Base-by-base conservation (phyloP, 225 moss, liverwort and hornwort species). In the Bryum argenteum region DNA sequence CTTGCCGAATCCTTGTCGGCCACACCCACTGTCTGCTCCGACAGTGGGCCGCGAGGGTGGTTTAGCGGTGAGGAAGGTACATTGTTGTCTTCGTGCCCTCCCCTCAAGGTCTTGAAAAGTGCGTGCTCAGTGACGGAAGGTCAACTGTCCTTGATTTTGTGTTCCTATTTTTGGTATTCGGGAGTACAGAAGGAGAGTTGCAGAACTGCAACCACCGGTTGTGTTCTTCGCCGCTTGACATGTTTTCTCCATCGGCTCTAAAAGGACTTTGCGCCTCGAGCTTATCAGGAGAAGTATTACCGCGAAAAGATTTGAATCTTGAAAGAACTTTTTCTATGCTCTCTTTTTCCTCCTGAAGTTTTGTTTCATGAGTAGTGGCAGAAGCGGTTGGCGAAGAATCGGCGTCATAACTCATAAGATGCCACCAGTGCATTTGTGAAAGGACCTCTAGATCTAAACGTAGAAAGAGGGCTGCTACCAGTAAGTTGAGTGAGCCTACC, bases 141-240 rank as follows among this genome's bases (percentile, higher is more conserved):
- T n/a, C n/a, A n/a, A n/a, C n/a, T n/a, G n/a, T n/a, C n/a, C n/a
- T n/a, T n/a, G n/a, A n/a, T n/a, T n/a, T n/a, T n/a, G n/a, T n/a
- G n/a, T n/a, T n/a, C n/a, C n/a, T n/a, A n/a, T n/a, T n/a, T n/a
- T n/a, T n/a, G n/a, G n/a, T n/a, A n/a, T n/a, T n/a, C n/a, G n/a
- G n/a, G n/a, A n/a, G n/a, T n/a, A n/a, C n/a, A n/a, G n/a, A n/a
- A n/a, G n/a, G n/a, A n/a, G n/a, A n/a, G n/a, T n/a, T n/a, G n/a
- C n/a, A n/a, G 61, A 87, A 87, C 40, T 80, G 81, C 77, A 84
- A 47, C 81, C 84, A 79, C 70, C 79, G 84, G 26, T 19, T 67
- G 60, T 81, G 74, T 28, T 84, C 87, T 55, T 76, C n/a, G 56
- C 44, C 55, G 22, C 26, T 76, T 79, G 71, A 77, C 64, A 75